Evolutionary conservation across 2,329 filamentous ascomycete species (phyloP).

Genomic region (Penicillium sp.): DNA sequence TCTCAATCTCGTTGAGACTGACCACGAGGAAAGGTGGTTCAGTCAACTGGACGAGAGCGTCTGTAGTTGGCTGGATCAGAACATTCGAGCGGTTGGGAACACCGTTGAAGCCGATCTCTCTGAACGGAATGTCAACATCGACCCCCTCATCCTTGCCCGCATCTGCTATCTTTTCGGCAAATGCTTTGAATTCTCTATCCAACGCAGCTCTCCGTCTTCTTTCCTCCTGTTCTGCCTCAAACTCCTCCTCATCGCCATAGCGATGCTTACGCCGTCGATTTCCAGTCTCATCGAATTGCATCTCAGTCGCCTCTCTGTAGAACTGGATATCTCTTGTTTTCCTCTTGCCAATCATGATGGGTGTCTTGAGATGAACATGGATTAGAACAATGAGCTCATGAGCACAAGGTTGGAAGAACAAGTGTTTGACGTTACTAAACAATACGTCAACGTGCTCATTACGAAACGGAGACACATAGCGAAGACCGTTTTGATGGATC

Average conservation of each 20-base stretch:
- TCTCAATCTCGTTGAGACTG: constrained; percentile 92
- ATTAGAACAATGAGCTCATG: constrained; percentile 98
- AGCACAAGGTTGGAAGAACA: constrained; percentile 98
- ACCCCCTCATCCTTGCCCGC: constrained; percentile 89
- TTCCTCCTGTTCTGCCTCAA: constrained; percentile 97
- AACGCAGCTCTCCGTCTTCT: constrained; percentile 87
- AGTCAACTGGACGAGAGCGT: constrained; percentile 94
- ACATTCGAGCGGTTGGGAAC: constrained; percentile 96
- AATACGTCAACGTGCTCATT: constrained; percentile 89
- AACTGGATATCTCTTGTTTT: constrained; percentile 99
- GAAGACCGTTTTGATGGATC: constrained; percentile 98
- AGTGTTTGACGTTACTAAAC: constrained; percentile 97
- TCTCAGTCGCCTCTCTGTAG: constrained; percentile 96
- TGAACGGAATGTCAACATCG: constrained; percentile 94
- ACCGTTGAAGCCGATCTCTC: constrained; percentile 94
- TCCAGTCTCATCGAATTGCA: constrained; percentile 97
- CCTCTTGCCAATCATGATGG: constrained; percentile 97
- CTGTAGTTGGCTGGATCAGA: constrained; percentile 92
- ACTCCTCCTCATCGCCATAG: constrained; percentile 97
- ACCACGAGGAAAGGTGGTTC: constrained; percentile 97
- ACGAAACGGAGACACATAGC: constrained; percentile 83
- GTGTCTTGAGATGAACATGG: constrained; percentile 96
- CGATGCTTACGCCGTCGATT: constrained; percentile 97
- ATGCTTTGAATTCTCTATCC: constrained; percentile 93
- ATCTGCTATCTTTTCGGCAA: constrained; percentile 96